phyloP scores from a whole-genome alignment of 2,329 filamentous ascomycete species.

The Elsinoe necatrix region DNA sequence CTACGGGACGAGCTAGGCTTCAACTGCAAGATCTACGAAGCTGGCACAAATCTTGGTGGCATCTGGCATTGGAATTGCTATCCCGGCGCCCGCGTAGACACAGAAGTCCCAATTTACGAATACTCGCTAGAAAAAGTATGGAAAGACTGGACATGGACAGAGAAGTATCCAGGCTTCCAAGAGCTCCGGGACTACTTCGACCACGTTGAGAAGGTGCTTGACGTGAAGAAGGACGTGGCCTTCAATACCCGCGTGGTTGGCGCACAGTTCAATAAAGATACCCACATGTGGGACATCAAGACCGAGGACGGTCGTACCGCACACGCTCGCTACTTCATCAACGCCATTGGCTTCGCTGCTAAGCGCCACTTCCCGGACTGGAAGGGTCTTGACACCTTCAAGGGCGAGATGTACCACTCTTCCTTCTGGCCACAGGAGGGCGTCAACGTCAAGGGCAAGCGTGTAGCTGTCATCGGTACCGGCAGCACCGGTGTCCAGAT shows the following conservation, averaged over 20 bases:
- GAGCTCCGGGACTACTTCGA: conserved; percentile 52
- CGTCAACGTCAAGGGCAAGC: conserved; percentile 31
- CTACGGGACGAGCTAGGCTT: conserved; percentile 27
- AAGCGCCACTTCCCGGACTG: conserved; percentile 33
- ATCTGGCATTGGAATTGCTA: conserved; percentile 34
- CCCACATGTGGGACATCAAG: conserved; percentile 43
- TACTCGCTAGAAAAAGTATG: conserved; percentile 41
- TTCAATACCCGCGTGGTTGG: conserved; percentile 50
- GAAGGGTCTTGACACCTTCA: conserved; percentile 31
- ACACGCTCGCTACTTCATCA: conserved; percentile 30
- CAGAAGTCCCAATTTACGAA: conserved; percentile 40
- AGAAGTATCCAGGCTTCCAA: conserved; percentile 26
- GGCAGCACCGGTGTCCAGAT: conserved; percentile 37
- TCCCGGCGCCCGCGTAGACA: conserved; percentile 42
- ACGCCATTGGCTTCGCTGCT: conserved; percentile 33
- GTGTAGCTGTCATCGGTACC: conserved; percentile 36
- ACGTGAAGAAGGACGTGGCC: conserved; percentile 48
- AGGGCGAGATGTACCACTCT: conserved; percentile 35
- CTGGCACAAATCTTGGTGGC: conserved; percentile 30
- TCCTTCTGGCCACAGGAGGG: conserved; percentile 32
- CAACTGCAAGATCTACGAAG: conserved; percentile 30
- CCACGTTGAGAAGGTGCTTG: conserved; percentile 49
- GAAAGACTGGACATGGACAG: conserved; percentile 47
- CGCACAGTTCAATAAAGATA: conserved; percentile 43
- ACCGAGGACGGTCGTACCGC: conserved; percentile 45